Conservation (phyloP, 2,329 filamentous ascomycete species). For the Scedosporium dehoogii region DNA sequence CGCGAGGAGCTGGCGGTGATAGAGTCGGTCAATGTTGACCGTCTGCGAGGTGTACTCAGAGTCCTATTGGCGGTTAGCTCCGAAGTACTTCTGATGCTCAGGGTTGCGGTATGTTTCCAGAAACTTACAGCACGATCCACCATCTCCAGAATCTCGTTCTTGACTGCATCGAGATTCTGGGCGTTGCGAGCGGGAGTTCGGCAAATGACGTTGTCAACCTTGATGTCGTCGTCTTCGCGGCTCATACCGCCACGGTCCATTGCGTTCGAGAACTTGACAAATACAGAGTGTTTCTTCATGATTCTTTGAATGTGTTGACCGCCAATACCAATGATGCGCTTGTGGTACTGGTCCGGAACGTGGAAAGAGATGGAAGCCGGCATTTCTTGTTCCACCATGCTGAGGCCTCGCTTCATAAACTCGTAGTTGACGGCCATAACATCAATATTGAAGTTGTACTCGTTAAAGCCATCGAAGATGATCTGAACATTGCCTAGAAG, state of each 20-base stretch:
- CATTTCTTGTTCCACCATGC: conserved; percentile 97
- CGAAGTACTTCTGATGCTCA: conserved; percentile 7
- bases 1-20: conserved; percentile 86
- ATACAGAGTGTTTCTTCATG: conserved; percentile 99
- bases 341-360: conserved; percentile 97
- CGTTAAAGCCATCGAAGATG: conserved; percentile 97
- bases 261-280: conserved; percentile 98
- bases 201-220: conserved; percentile 98
- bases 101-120: no score
- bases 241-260: conserved; percentile 93
- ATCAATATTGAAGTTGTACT: conserved; percentile 99
- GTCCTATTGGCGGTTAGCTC: conserved; percentile 42
- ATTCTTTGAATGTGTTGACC: conserved; percentile 98
- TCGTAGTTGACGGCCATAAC: conserved; percentile 89
- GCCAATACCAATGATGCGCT: conserved; percentile 97
- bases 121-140: conserved; percentile 76
- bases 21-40: conserved; percentile 86
- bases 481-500: conserved; percentile 80
- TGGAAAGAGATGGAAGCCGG: conserved; percentile 98
- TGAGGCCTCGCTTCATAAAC: conserved; percentile 84
- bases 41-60: conserved; percentile 94
- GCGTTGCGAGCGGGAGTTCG: conserved; percentile 94
- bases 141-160: conserved; percentile 99
- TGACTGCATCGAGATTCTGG: conserved; percentile 91
- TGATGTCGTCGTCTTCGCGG: conserved; percentile 95